These are phyloP conservation scores for Hanseniaspora occidentalis DNA, from an alignment of 805 yeast species.

Conservation along the genomic window DNA sequence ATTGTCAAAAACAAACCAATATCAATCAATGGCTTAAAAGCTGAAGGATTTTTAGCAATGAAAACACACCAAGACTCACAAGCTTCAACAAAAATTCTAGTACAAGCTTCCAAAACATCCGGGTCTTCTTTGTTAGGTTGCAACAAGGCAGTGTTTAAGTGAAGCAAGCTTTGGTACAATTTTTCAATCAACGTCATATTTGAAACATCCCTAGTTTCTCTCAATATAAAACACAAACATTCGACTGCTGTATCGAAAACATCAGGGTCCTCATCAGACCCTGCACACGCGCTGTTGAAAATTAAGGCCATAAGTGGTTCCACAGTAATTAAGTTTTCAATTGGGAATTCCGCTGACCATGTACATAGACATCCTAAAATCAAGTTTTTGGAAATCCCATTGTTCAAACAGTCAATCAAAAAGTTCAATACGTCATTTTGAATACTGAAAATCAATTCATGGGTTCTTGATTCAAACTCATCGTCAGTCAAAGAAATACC, in stretches of 20 bases:
- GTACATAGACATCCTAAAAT: conserved; percentile 70
- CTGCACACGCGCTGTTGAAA: conserved; percentile 44
- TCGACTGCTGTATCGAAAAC: conserved; percentile 80
- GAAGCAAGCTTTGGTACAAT: conserved; percentile 55
- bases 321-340: conserved; percentile 51
- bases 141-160: conserved; percentile 40
- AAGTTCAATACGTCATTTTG: conserved; percentile 57
- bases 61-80: conserved; percentile 93
- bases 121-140: conserved; percentile 24
- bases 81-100: conserved; percentile 77
- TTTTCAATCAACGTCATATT: conserved; percentile 49
- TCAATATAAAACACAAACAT: conserved; percentile 67
- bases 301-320: conserved; percentile 56
- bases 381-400: conserved; percentile 18
- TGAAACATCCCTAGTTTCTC: conserved; percentile 71
- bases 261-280: conserved; percentile 25
- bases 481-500: conserved; percentile 71
- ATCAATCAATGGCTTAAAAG: conserved; percentile 62
- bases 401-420: conserved; percentile 34
- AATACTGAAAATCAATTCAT: conserved; percentile 49
- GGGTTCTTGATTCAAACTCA: conserved; percentile 56
- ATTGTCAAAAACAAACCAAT: conserved; percentile 54
- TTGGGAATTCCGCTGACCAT: conserved; percentile 83
- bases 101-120: conserved; percentile 54
- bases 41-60: conserved; percentile 57